Evolutionary conservation across 2,329 filamentous ascomycete genomes (phyloP), one percentile per base, ranked within the genome.

Genomic region (Hymenoscyphus infarciens): DNA sequence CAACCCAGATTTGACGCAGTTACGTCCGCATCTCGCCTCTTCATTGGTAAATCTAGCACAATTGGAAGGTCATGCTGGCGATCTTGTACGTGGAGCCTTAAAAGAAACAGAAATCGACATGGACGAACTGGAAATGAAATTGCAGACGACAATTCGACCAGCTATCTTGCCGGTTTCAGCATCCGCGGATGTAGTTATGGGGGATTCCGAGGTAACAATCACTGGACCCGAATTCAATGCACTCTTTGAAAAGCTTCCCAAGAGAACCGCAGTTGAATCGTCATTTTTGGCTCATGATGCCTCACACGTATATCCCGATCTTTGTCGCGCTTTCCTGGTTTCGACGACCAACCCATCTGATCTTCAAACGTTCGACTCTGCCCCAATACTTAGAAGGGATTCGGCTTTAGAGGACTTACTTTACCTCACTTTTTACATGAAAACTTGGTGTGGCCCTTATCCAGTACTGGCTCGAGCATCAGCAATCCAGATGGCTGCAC

Each of bases 361-460:
- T 57, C 58, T 73, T 5, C 63, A 69, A 10, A 55, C 66, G 58
- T 75, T 75, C 58, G 81, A 87, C 60, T 74, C 81, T 8, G 75
- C 81, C 6, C 78, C 84, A 0, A 78, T 85, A 55, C 76, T 92
- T 11, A 78, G 81, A 59, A 81, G 80, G 38, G 75, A 81, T 29
- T 74, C 78, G 5, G 87, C 85, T 0, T 76, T 83, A 38, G 82
- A 84, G 56, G 81, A 85, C 39, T 83, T 86, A 45, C 84, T 90
- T 25, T 92, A 89, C 70, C 78, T 92, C 62, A 88, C 86, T 16
- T 94, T 96, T 74, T 87, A 94, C 67, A 81, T 88, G 62, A 83
- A 87, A 60, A 83, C 92, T 16, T 92, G 90, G 85, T 90, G 84
- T 63, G 87, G 89, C 0, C 81, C 86, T 1, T 88, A 88, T 71